Percentiles rank a stretch among this genome's conserved stretches.
phyloP scores from a whole-genome alignment of 83 land plant species.

The Picea abies region DNA sequence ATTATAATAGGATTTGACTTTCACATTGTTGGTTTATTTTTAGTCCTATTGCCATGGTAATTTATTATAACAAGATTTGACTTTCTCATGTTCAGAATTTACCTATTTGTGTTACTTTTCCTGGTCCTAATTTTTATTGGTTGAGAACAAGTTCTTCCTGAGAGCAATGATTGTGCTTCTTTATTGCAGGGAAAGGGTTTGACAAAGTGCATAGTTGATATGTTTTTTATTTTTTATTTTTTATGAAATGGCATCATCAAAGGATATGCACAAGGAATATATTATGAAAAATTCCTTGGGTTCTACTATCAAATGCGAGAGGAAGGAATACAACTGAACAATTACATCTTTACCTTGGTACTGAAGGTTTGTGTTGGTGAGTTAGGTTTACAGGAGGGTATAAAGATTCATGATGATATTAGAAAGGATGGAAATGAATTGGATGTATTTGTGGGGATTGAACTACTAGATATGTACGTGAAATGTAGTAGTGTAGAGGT shows the following conservation, averaged over 20 bases:
- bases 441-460: conserved; percentile 19
- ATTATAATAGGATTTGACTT: too few relatives aligned
- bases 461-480: conserved; percentile 19
- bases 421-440: conserved; percentile 9
- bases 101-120: too few relatives aligned
- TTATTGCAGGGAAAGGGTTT: too few relatives aligned
- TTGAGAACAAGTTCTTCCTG: too few relatives aligned
- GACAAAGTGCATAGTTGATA: too few relatives aligned
- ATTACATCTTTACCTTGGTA: conserved; percentile 14
- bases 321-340: conserved; percentile 19
- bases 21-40: too few relatives aligned
- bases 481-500: not conserved
- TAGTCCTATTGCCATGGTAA: too few relatives aligned
- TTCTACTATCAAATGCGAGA: conserved; percentile 18
- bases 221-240: not conserved
- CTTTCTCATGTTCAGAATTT: too few relatives aligned
- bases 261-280: conserved; percentile 7
- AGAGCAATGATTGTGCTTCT: too few relatives aligned
- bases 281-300: conserved; percentile 14
- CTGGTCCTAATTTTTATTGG: too few relatives aligned
- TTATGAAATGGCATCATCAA: conserved; percentile 31
- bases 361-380: conserved; percentile 26
- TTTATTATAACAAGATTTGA: too few relatives aligned
- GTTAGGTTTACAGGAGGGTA: conserved; percentile 1
- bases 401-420: conserved; percentile 5